A percentile compares a stretch with the other conserved stretches of the same genome.
Evolutionary conservation across 1,284 basidiomycete species (phyloP).

Genomic region (Omphalotus olearius): DNA sequence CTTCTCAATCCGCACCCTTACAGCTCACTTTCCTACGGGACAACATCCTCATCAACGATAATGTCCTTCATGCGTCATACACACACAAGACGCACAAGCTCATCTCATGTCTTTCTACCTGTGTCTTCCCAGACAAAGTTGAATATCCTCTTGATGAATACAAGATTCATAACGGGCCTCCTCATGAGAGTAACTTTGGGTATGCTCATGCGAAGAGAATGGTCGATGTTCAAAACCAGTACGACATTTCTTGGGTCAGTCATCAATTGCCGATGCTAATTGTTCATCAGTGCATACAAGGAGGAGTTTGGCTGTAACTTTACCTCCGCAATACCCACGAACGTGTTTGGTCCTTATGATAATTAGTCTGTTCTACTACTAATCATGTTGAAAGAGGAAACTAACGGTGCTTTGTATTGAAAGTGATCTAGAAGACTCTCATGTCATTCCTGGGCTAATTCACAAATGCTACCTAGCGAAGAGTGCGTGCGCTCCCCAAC

Average conservation of each 20-base stretch:
- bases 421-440: slow-evolving; percentile 83
- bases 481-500: slow-evolving; percentile 39
- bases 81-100: slow-evolving; percentile 63
- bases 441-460: slow-evolving; percentile 87
- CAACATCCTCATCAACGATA: slow-evolving; percentile 89
- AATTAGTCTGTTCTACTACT: slow-evolving; percentile 53
- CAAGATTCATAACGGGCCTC: slow-evolving; percentile 84
- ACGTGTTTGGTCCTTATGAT: slow-evolving; percentile 83
- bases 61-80: slow-evolving; percentile 75
- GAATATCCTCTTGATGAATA: slow-evolving; percentile 86
- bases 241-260: slow-evolving; percentile 25
- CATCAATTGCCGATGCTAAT: neutral
- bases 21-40: slow-evolving; percentile 85
- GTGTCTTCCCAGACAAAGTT: slow-evolving; percentile 86
- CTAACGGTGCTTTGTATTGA: slow-evolving; percentile 7
- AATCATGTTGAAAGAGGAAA: neutral
- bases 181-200: slow-evolving; percentile 88
- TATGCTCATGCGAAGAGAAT: slow-evolving; percentile 92
- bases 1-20: neutral
- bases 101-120: slow-evolving; percentile 84
- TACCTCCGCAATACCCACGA: slow-evolving; percentile 90
- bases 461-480: slow-evolving; percentile 89
- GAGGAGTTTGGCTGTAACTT: slow-evolving; percentile 89
- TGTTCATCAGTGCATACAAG: slow-evolving; percentile 70
- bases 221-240: slow-evolving; percentile 92